Evolutionary conservation across 2,329 filamentous ascomycete genomes (phyloP).

Genomic region (Monascus ruber): DNA sequence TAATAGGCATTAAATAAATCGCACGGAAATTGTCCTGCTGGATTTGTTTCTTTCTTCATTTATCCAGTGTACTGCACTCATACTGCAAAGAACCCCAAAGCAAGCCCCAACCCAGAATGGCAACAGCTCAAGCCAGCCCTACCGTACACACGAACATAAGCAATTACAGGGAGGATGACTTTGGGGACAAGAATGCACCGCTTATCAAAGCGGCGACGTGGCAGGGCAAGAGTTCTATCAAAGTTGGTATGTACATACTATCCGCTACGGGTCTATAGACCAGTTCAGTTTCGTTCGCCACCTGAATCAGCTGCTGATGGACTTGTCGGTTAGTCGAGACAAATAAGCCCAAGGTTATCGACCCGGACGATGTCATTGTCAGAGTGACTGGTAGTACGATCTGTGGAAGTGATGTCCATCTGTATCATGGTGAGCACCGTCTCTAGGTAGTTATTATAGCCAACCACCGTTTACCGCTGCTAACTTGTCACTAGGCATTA

Average conservation of each 20-base stretch:
- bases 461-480: neutral
- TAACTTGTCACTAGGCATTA: conserved; percentile 21
- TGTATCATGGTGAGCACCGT: conserved; percentile 25
- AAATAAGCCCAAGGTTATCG: conserved; percentile 60
- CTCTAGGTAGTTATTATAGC: too few relatives aligned
- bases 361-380: conserved; percentile 66
- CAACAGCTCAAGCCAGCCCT: conserved; percentile 54
- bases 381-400: conserved; percentile 60
- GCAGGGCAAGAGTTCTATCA: conserved; percentile 70
- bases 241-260: conserved; percentile 41
- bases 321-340: conserved; percentile 40
- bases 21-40: neutral
- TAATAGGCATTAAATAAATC: neutral
- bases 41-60: too few relatives aligned
- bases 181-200: conserved; percentile 41
- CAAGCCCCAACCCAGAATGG: conserved; percentile 32
- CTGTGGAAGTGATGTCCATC: conserved; percentile 50
- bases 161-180: conserved; percentile 48
- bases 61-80: too few relatives aligned
- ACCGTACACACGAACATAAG: conserved; percentile 57
- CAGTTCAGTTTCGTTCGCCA: neutral
- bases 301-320: neutral
- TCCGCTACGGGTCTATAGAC: neutral
- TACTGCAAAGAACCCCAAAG: neutral
- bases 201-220: conserved; percentile 73